Evolutionary conservation across 1,284 basidiomycete genomes (phyloP).

Genomic region (Athelia psychrophila): DNA sequence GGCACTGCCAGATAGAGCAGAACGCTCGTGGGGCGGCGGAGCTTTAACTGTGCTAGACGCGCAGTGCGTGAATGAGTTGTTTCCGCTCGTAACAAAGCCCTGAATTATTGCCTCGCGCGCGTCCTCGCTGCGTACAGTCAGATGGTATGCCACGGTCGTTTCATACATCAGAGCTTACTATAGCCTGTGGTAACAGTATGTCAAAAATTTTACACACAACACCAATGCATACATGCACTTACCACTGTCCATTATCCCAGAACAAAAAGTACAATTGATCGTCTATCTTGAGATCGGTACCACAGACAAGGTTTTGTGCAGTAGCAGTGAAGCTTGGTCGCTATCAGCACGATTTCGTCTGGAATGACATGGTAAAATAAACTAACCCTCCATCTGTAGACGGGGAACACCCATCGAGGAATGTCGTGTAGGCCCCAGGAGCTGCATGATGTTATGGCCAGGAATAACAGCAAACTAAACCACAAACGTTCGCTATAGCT

Average conservation of each 20-base stretch:
- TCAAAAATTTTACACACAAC: not conserved
- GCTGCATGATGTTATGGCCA: slow-evolving; percentile 6
- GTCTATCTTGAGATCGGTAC: slow-evolving; percentile 9
- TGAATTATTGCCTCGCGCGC: no score
- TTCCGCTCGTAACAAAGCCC: not conserved
- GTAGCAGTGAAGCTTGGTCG: slow-evolving; percentile 5
- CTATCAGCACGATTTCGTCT: not conserved
- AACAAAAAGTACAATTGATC: slow-evolving; percentile 10
- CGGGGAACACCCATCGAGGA: not conserved
- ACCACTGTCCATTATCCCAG: slow-evolving; percentile 12
- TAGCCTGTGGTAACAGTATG: slow-evolving; percentile 2
- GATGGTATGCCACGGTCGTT: no score
- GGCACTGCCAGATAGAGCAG: not conserved
- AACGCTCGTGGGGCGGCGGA: not conserved
- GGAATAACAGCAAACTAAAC: not conserved
- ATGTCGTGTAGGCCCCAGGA: not conserved
- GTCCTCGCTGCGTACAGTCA: no score
- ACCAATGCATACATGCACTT: not conserved
- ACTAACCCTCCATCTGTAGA: not conserved
- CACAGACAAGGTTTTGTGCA: slow-evolving; percentile 12
- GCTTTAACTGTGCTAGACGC: not conserved
- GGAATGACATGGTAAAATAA: no score
- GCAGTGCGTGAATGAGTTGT: slow-evolving; percentile 12
- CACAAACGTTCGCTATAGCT: slow-evolving; percentile 1
- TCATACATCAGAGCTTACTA: not conserved